These are phyloP conservation scores for Sporothrix protearum DNA, from an alignment of 2,329 filamentous ascomycete genomes.

Conservation along the genomic window DNA sequence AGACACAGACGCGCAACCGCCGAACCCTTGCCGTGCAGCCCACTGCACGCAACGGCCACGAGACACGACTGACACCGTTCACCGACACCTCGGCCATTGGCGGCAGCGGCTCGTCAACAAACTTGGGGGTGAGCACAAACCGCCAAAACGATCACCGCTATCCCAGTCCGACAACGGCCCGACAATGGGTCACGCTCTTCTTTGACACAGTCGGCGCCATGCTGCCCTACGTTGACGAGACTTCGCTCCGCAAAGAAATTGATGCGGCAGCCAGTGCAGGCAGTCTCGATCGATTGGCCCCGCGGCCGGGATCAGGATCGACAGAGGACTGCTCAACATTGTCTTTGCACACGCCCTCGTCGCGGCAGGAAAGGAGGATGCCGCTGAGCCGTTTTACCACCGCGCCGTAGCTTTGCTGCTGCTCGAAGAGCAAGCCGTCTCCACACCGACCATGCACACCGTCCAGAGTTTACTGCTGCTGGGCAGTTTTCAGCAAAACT, in stretches of 20 bases:
- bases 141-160: constrained; percentile 16
- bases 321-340: constrained; percentile 31
- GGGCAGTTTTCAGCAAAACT: constrained; percentile 37
- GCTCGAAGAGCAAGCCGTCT: constrained; percentile 32
- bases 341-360: constrained; percentile 34
- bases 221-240: constrained; percentile 32
- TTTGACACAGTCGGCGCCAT: constrained; percentile 35
- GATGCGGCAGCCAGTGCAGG: constrained; percentile 17
- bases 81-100: neutral
- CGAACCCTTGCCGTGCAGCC: neutral
- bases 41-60: neutral
- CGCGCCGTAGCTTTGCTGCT: constrained; percentile 31
- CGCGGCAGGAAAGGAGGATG: constrained; percentile 25
- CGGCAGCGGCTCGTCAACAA: neutral
- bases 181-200: constrained; percentile 31
- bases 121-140: neutral
- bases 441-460: constrained; percentile 26
- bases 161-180: constrained; percentile 26
- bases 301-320: constrained; percentile 16
- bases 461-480: constrained; percentile 37
- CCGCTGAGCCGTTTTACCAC: constrained; percentile 33
- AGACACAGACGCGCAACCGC: neutral
- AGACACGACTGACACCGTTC: neutral
- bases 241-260: constrained; percentile 28
- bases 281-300: neutral